A percentile compares a stretch with the other conserved stretches of the same genome.
These are phyloP conservation scores for Penicillium argentinense DNA, from an alignment of 495 filamentous ascomycete species.

Conservation along the genomic window DNA sequence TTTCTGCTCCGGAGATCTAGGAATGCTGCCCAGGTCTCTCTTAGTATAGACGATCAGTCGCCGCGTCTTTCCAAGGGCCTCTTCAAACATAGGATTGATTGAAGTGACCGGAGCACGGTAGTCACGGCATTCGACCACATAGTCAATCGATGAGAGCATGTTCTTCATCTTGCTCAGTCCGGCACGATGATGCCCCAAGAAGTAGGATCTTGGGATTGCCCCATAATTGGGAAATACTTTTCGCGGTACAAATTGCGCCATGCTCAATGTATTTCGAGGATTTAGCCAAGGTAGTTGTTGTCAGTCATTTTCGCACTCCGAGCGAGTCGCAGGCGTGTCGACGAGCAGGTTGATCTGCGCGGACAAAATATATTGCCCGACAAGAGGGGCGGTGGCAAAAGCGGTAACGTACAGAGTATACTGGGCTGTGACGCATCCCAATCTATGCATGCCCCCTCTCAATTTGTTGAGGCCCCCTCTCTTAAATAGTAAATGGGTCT, in stretches of 20 bases:
- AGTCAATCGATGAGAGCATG: conserved; percentile 74
- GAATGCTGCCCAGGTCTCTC: conserved; percentile 63
- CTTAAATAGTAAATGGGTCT: not conserved
- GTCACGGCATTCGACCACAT: conserved; percentile 94
- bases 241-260: conserved; percentile 69
- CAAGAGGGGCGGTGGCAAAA: conserved; percentile 3
- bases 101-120: conserved; percentile 86
- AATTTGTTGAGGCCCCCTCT: too few species aligned
- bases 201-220: conserved; percentile 86
- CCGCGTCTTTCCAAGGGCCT: conserved; percentile 62
- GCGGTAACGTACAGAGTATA: too few species aligned
- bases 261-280: not conserved
- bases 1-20: conserved; percentile 26
- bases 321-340: conserved; percentile 3
- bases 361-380: conserved; percentile 16
- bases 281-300: not conserved
- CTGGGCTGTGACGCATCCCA: too few species aligned
- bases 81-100: conserved; percentile 88
- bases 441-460: too few species aligned
- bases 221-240: conserved; percentile 63
- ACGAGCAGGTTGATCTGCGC: not conserved
- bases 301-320: conserved; percentile 12
- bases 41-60: conserved; percentile 92
- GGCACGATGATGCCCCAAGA: conserved; percentile 88
- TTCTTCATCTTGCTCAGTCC: conserved; percentile 85